These are phyloP conservation scores for Solanum pennellii DNA, from an alignment of 257 asterid species.

Conservation along the genomic window DNA sequence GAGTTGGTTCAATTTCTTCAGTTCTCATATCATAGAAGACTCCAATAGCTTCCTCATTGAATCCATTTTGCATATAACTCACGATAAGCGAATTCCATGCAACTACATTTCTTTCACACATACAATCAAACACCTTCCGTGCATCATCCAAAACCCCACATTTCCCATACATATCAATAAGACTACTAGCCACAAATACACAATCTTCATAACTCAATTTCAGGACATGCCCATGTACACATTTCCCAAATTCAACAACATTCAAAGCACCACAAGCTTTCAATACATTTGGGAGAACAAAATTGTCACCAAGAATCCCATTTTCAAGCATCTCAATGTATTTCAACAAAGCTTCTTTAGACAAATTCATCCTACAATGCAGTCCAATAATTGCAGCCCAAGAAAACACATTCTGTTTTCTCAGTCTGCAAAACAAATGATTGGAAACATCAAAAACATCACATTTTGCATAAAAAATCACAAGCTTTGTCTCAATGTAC, in stretches of 20 bases:
- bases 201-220: conserved; percentile 10
- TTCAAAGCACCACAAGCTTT: conserved; percentile 21
- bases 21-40: conserved; percentile 9
- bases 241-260: conserved; percentile 8
- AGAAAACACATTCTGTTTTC: conserved; percentile 14
- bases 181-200: conserved; percentile 19
- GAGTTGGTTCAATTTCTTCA: conserved; percentile 14
- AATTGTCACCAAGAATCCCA: conserved; percentile 17
- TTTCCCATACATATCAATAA: conserved; percentile 26
- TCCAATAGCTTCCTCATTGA: conserved; percentile 4
- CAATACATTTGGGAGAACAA: conserved; percentile 17
- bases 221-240: conserved; percentile 18
- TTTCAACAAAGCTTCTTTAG: conserved; percentile 8
- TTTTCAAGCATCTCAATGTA: conserved; percentile 17
- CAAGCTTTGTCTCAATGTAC: conserved; percentile 19
- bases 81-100: conserved; percentile 19
- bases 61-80: conserved; percentile 18
- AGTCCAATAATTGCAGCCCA: conserved; percentile 27
- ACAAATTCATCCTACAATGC: conserved; percentile 6
- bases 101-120: conserved; percentile 16
- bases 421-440: conserved; percentile 7
- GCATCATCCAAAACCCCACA: conserved; percentile 16
- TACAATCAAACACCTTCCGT: conserved; percentile 13
- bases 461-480: conserved; percentile 16
- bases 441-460: conserved; percentile 7